Conservation (phyloP, 1,284 basidiomycete species). For the Meripilus lineatus region DNA sequence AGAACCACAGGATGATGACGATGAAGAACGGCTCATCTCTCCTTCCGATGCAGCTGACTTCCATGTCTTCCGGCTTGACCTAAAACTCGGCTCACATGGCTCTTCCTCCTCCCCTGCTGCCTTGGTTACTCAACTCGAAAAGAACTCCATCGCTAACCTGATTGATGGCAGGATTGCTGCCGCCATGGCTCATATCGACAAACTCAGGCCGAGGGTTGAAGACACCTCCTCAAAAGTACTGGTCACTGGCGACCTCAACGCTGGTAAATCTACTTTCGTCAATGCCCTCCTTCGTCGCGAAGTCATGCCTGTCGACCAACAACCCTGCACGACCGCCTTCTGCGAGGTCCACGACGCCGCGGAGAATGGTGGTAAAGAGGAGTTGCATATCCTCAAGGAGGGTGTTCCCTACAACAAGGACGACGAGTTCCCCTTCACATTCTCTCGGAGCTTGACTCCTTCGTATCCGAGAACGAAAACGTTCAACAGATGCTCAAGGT, state of each 20-base stretch:
- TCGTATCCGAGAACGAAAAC: slow-evolving; percentile 78
- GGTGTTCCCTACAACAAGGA: slow-evolving; percentile 66
- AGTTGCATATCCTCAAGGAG: slow-evolving; percentile 77
- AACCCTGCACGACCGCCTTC: slow-evolving; percentile 96
- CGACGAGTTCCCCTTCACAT: slow-evolving; percentile 76
- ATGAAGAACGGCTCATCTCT: slow-evolving; percentile 38
- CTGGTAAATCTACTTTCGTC: slow-evolving; percentile 98
- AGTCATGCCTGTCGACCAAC: slow-evolving; percentile 97
- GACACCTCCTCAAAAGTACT: slow-evolving; percentile 96
- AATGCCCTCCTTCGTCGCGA: slow-evolving; percentile 88
- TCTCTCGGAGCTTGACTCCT: slow-evolving; percentile 75
- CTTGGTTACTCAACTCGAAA: slow-evolving; percentile 89
- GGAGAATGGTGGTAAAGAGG: slow-evolving; percentile 77
- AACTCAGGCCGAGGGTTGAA: slow-evolving; percentile 81
- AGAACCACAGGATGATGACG: slow-evolving; percentile 22
- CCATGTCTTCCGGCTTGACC: slow-evolving; percentile 86
- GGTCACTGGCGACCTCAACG: slow-evolving; percentile 98
- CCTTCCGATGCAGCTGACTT: slow-evolving; percentile 53
- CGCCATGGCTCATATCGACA: slow-evolving; percentile 78
- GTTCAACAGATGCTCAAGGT: slow-evolving; percentile 76
- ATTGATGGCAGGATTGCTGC: slow-evolving; percentile 83
- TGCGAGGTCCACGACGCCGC: slow-evolving; percentile 95
- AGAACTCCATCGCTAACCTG: slow-evolving; percentile 88
- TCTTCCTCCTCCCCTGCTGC: slow-evolving; percentile 69
- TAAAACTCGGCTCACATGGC: slow-evolving; percentile 80